Base-by-base conservation (phyloP, 805 yeast species). In the Hanseniaspora pseudoguilliermondii region DNA sequence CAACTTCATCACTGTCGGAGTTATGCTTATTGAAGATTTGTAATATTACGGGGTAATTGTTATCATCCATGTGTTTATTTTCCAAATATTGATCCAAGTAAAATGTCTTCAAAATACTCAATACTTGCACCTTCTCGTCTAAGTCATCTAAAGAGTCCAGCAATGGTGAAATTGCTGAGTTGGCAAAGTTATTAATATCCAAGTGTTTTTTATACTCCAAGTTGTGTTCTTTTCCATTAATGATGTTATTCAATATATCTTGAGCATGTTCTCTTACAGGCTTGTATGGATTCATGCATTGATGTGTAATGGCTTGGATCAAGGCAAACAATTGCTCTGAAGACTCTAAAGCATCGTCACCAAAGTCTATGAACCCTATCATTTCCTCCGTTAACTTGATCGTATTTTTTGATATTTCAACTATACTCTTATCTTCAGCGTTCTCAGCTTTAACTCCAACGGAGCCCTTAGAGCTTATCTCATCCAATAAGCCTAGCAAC, bases 211-310 rank as follows among this genome's bases (percentile, higher is more conserved):
- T 67, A 16, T 46, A 46, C 11, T 21, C 62, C 11, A 73, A 67
- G 4, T 72, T 67, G 4, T 68, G 65, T 5, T 72, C 64, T 11
- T 68, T 63, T 27, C 70, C 64, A 5, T 68, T 60, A 13, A 73
- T 55, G 40, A 81, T 70, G 5, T 73, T 69, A 58, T 84, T 85
- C 52, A 90, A 73, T 0, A 39, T 21, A 1, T 29, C 15, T 39
- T 46, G 49, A 1, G 95, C 90, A 66, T 75, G 79, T 0, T 76
- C 68, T 41, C 95, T 73, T 11, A 89, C 72, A 63, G 86, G 89
- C 29, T 86, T 73, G 65, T 95, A 86, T 20, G 96, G 95, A 63
- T 89, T 89, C 65, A 84, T 77, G 65, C 96, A 86, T 66, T 90
- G 96, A 63, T 85, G 91, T 0, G 93, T 88, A 54, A 89, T 73